Base-by-base conservation (phyloP, 2,329 filamentous ascomycete species). In the Fusarium ramigenum region DNA sequence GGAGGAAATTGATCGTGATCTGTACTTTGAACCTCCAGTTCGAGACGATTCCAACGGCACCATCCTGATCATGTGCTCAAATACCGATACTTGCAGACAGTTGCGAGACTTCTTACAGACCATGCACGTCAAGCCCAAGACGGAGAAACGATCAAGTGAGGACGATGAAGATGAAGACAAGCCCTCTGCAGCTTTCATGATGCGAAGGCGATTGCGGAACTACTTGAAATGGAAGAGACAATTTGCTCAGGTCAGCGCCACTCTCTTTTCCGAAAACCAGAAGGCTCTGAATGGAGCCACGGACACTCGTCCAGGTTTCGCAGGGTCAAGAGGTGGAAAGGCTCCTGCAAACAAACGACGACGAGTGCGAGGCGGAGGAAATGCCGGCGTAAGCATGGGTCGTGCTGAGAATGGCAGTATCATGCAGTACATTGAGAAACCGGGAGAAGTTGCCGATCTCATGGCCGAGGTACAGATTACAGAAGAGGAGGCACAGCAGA, bases 1-100 rank as follows among this genome's bases (percentile, higher is more conserved):
- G 9, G 92, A 96, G 72, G 96, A 99, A 82, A 97, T 99, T 75
- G 96, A 98, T 78, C 90, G 92, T 60, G 95, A 97, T 78, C 87
- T 94, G 21, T 96, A 97, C 80, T 92, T 97, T 78, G 95, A 97
- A 71, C 93, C 94, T 10, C 84, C 87, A 14, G 84, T 87, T n/a
- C 87, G 89, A 63, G 94, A 96, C 80, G 93, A 95, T 77, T 97
- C 95, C 1, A 97, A 95, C 79, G 93, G 93, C n/a, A 94, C 93
- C 5, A 94, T 97, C 56, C 85, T 99, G 39, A 94, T 99, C 80
- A 98, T 99, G 96, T 98, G 96, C 79, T 92, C 92, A 32, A 96
- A 97, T 77, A 91, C 93, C 63, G 90, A 91, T 63, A 97, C 94
- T 14, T 97, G 94, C 78, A 89, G 93, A 19, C 96, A 99, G 77